Conservation (phyloP, 768 basidiomycete genomes). For the Calvatia gigantea region DNA sequence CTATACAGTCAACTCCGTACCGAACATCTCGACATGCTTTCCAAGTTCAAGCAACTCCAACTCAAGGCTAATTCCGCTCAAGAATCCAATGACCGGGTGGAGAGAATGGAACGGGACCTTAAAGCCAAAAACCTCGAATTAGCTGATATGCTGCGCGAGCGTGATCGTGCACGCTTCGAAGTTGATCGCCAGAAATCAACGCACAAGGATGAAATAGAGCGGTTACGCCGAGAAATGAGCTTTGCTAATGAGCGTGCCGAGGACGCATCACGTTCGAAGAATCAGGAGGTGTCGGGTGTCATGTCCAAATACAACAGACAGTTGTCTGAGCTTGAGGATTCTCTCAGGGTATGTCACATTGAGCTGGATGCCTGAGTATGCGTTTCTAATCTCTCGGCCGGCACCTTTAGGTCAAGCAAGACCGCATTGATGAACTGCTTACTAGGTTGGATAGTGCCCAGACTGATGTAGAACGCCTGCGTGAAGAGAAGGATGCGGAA, state of each 20-base stretch:
- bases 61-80: slow-evolving; percentile 98
- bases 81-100: slow-evolving; percentile 97
- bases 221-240: slow-evolving; percentile 84
- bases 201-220: slow-evolving; percentile 94
- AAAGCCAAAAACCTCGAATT: slow-evolving; percentile 98
- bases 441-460: slow-evolving; percentile 71
- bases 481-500: slow-evolving; percentile 97
- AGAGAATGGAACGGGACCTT: slow-evolving; percentile 96
- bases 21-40: slow-evolving; percentile 95
- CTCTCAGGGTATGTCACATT: slow-evolving; percentile 64
- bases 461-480: slow-evolving; percentile 73
- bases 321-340: slow-evolving; percentile 93
- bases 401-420: slow-evolving; percentile 76
- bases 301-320: slow-evolving; percentile 95
- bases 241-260: slow-evolving; percentile 99
- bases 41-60: slow-evolving; percentile 96
- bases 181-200: slow-evolving; percentile 89
- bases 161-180: slow-evolving; percentile 94
- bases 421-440: slow-evolving; percentile 92
- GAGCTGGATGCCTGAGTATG: neutral
- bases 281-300: slow-evolving; percentile 85
- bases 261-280: slow-evolving; percentile 87
- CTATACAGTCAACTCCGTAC: slow-evolving; percentile 97
- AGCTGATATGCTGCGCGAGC: slow-evolving; percentile 98
- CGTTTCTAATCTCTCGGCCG: slow-evolving; percentile 7